phyloP scores from a whole-genome alignment of 768 basidiomycete genomes.

The Dacryopinax spathularia region DNA sequence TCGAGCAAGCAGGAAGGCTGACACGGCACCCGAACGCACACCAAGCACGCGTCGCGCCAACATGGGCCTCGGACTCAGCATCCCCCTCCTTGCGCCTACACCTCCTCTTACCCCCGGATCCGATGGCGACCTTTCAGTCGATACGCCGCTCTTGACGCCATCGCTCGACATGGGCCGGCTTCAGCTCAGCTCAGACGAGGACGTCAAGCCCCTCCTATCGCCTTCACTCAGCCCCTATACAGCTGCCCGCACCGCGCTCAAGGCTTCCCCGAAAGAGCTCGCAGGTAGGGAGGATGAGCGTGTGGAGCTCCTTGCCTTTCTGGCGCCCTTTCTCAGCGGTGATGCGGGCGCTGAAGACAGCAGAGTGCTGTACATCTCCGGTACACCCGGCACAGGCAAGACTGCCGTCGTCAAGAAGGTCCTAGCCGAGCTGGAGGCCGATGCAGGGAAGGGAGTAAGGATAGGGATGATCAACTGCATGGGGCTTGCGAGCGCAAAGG shows the following conservation, averaged over 20 bases:
- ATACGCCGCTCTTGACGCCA: not conserved
- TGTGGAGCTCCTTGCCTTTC: constrained; percentile 41
- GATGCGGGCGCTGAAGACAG: constrained; percentile 18
- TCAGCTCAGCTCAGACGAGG: not conserved
- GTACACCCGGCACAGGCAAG: constrained; percentile 85
- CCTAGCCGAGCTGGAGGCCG: constrained; percentile 31
- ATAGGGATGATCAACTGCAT: constrained; percentile 64
- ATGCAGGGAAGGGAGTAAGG: constrained; percentile 26
- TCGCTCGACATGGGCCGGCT: not conserved
- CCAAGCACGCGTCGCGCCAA: not conserved
- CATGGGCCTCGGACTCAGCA: not conserved
- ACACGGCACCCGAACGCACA: not conserved
- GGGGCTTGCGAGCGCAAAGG: constrained; percentile 39
- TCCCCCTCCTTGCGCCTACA: not conserved
- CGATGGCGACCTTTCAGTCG: not conserved
- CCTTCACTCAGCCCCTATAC: constrained; percentile 41
- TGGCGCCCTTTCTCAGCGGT: constrained; percentile 38
- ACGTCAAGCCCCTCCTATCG: not conserved
- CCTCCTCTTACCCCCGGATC: not conserved
- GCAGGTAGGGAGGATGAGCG: constrained; percentile 58
- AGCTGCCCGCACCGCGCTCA: constrained; percentile 17
- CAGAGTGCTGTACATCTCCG: constrained; percentile 71
- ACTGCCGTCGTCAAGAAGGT: constrained; percentile 68
- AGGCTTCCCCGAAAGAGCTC: constrained; percentile 22
- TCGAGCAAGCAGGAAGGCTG: not conserved